phyloP scores from a whole-genome alignment of 2,329 filamentous ascomycete genomes.

The Helotiales sp. region DNA sequence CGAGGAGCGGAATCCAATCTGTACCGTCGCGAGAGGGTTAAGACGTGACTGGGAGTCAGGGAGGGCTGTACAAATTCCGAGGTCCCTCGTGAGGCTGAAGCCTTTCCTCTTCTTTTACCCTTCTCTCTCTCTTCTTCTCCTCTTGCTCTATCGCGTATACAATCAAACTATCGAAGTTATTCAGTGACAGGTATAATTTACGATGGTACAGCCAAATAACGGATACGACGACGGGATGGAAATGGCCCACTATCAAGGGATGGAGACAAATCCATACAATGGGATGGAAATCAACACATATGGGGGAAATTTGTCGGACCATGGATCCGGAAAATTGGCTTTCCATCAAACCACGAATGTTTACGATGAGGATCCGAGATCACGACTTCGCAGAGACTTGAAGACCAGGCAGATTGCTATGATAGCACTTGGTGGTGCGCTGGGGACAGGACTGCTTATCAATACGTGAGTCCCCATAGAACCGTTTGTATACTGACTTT shows the following conservation, averaged over 20 bases:
- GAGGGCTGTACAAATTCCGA: slow-evolving; percentile 12
- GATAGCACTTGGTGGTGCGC: slow-evolving; percentile 75
- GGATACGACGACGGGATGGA: slow-evolving; percentile 22
- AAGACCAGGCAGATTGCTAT: slow-evolving; percentile 61
- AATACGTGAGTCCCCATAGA: slow-evolving; percentile 52
- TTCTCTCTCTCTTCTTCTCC: neutral
- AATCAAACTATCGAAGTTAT: neutral
- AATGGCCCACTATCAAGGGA: slow-evolving; percentile 26
- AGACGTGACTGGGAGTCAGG: neutral
- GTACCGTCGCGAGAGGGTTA: neutral
- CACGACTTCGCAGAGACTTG: slow-evolving; percentile 54
- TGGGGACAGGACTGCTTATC: slow-evolving; percentile 66
- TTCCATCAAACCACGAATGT: slow-evolving; percentile 21
- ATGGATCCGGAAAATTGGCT: slow-evolving; percentile 26
- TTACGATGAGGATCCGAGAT: slow-evolving; percentile 36
- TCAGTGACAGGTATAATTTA: neutral
- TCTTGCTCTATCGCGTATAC: neutral
- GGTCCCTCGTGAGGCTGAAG: slow-evolving; percentile 14
- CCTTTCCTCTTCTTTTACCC: neutral
- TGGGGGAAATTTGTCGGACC: slow-evolving; percentile 20
- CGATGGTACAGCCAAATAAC: slow-evolving; percentile 14
- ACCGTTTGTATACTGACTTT: neutral
- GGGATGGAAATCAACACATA: slow-evolving; percentile 28
- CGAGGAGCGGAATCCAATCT: slow-evolving; percentile 1
- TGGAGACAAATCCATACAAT: slow-evolving; percentile 21